Percentiles rank a stretch among this genome's conserved stretches.
These are phyloP conservation scores for Reticulascus tulasneorum DNA, from an alignment of 2,329 filamentous ascomycete genomes.

Conservation along the genomic window DNA sequence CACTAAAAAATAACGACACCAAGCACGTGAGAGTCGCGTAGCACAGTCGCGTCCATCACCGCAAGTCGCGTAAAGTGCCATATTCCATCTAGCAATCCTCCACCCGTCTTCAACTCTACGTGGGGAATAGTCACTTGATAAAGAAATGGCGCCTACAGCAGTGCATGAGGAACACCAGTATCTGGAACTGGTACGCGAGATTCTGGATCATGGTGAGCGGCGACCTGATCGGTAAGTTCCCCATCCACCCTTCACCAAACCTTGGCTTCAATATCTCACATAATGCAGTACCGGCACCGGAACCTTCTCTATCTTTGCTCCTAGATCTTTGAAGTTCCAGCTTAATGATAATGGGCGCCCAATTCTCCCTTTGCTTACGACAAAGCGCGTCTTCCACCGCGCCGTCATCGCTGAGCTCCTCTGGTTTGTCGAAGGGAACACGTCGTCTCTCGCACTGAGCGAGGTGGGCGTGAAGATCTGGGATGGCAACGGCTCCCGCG, in stretches of 20 bases:
- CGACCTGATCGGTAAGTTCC: constrained; percentile 71
- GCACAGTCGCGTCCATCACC: no score
- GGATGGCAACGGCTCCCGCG: constrained; percentile 93
- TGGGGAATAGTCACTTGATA: no score
- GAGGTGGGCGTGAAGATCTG: constrained; percentile 90
- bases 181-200: constrained; percentile 80
- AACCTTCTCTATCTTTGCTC: constrained; percentile 85
- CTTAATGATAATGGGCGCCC: constrained; percentile 62
- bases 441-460: constrained; percentile 72
- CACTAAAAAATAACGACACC: no score
- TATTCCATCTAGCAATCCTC: no score
- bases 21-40: no score
- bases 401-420: constrained; percentile 90
- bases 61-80: no score
- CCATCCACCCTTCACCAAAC: constrained; percentile 1
- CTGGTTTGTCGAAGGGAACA: constrained; percentile 88
- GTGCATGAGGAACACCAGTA: constrained; percentile 90
- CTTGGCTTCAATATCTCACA: background rate
- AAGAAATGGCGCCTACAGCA: constrained; percentile 7
- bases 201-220: constrained; percentile 78
- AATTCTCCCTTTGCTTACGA: constrained; percentile 89
- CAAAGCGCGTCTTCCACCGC: constrained; percentile 90
- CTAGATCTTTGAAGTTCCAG: constrained; percentile 78
- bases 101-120: no score
- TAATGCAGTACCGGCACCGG: constrained; percentile 77